Conservation (phyloP, 371 early-diverging fungal species). For the Conidiobolus incongruus region DNA sequence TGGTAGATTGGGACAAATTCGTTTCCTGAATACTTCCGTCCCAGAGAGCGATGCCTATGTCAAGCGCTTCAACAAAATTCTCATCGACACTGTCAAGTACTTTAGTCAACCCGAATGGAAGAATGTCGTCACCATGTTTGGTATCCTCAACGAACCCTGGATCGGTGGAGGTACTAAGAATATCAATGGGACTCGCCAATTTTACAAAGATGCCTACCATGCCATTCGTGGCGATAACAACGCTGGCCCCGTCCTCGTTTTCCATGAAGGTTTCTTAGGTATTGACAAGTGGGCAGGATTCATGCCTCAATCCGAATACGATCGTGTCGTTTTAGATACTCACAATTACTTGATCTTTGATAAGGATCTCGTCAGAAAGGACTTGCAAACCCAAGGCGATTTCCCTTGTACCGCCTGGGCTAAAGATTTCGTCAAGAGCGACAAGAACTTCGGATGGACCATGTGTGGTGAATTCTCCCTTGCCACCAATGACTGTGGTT, state of each 20-base stretch:
- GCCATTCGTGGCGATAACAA: conserved; percentile 3
- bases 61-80: conserved; percentile 7
- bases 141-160: conserved; percentile 21
- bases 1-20: conserved; percentile 8
- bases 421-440: conserved; percentile 3
- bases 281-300: conserved; percentile 9
- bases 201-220: conserved; percentile 8
- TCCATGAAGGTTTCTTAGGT: conserved; percentile 14
- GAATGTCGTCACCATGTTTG: conserved; percentile 24
- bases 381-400: conserved; percentile 2
- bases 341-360: conserved; percentile 4
- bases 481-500: conserved; percentile 48
- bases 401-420: conserved; percentile 11
- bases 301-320: conserved; percentile 6
- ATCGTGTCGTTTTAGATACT: conserved; percentile 5
- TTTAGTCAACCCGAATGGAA: conserved; percentile 14
- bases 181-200: conserved; percentile 7
- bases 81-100: conserved; percentile 5
- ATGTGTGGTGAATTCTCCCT: conserved; percentile 52
- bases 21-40: conserved; percentile 4
- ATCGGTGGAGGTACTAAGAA: conserved; percentile 2
- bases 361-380: not conserved
- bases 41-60: conserved; percentile 5
- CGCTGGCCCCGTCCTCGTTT: conserved; percentile 6
- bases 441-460: conserved; percentile 17